phyloP scores from a whole-genome alignment of 176 grass and related monocot species.

The Oryza coarctata region DNA sequence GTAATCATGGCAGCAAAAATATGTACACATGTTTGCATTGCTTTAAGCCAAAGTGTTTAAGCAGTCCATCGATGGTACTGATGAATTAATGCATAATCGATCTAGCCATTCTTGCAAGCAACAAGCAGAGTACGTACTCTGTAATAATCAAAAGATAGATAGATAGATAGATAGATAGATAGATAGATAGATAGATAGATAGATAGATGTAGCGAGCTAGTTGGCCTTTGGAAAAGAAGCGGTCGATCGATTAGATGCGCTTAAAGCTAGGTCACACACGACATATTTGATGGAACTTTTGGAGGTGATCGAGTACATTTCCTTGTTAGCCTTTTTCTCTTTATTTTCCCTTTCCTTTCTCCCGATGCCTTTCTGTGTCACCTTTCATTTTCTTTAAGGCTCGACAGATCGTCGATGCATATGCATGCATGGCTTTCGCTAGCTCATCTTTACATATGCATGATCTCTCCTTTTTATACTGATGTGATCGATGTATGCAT shows the following conservation, averaged over 20 bases:
- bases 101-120: background rate
- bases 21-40: background rate
- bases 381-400: background rate
- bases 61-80: too few relatives aligned
- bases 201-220: background rate
- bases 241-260: background rate
- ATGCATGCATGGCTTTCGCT: background rate
- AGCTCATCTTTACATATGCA: background rate
- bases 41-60: conserved; percentile 25
- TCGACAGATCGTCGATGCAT: background rate
- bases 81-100: too few relatives aligned
- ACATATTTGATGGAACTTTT: background rate
- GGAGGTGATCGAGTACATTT: background rate
- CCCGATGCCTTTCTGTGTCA: background rate
- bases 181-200: background rate
- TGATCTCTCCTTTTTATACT: background rate
- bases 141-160: background rate
- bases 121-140: background rate
- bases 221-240: background rate
- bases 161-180: background rate
- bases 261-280: background rate
- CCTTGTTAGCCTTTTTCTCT: background rate
- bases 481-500: background rate
- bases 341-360: background rate
- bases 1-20: conserved; percentile 48